Conservation (phyloP, 192 early-diverging fungal genomes). For the Rhizophagus prolifer region DNA sequence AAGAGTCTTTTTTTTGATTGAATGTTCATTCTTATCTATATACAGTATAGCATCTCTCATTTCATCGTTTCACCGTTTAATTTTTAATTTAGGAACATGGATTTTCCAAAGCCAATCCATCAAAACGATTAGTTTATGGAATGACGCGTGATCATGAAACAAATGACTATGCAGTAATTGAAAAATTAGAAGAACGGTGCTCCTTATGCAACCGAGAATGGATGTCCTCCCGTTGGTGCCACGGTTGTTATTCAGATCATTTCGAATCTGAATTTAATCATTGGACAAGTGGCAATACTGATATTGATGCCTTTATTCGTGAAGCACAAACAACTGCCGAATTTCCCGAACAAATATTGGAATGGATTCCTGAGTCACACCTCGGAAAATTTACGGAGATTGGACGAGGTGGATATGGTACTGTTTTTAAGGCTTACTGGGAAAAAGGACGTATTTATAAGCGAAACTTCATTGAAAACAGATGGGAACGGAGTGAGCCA, state of each 20-base stretch:
- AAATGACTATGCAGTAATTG: background rate
- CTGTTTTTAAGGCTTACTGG: slow-evolving; percentile 2
- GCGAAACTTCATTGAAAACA: background rate
- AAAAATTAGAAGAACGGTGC: background rate
- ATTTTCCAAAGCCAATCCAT: background rate
- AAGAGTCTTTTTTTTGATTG: background rate
- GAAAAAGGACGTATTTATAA: background rate
- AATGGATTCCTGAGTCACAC: slow-evolving; percentile 5
- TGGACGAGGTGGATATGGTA: slow-evolving; percentile 8
- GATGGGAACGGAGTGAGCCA: background rate
- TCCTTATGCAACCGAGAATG: background rate
- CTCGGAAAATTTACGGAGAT: background rate
- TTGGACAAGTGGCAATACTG: slow-evolving; percentile 8
- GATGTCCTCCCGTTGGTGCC: background rate
- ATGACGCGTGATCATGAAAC: slow-evolving; percentile 2
- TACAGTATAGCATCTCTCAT: background rate
- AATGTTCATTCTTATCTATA: background rate
- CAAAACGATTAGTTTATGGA: background rate
- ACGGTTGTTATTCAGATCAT: background rate
- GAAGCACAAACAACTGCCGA: background rate
- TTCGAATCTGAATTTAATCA: background rate
- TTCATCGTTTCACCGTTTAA: background rate
- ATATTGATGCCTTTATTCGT: slow-evolving; percentile 11
- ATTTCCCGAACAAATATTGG: background rate
- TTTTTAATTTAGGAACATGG: background rate